A percentile compares a stretch with the other conserved stretches of the same genome.
Evolutionary conservation across 2,329 filamentous ascomycete genomes (phyloP).

Genomic region (Neonectria neomacrospora): DNA sequence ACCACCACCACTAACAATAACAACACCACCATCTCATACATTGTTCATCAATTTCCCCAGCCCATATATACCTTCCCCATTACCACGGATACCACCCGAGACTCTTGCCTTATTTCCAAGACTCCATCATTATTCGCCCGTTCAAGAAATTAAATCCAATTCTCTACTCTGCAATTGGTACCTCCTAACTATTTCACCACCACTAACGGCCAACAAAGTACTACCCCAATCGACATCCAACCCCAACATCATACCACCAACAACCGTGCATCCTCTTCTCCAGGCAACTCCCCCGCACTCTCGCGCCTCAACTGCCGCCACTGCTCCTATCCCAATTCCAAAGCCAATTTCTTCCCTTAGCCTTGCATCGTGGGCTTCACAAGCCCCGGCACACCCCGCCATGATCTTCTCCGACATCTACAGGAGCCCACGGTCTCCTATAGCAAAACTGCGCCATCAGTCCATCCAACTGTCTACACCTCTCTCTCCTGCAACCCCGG

Average conservation of each 20-base stretch:
- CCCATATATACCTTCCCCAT: slow-evolving; percentile 5
- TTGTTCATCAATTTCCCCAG: slow-evolving; percentile 25
- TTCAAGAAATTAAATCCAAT: neutral
- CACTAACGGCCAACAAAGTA: slow-evolving; percentile 24
- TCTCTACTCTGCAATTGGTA: neutral
- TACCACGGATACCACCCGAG: neutral
- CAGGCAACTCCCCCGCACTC: slow-evolving; percentile 40
- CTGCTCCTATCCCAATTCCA: slow-evolving; percentile 32
- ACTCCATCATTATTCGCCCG: neutral
- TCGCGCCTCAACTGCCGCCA: slow-evolving; percentile 35
- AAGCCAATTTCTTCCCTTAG: slow-evolving; percentile 23
- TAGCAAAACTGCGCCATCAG: slow-evolving; percentile 61
- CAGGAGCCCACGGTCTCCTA: slow-evolving; percentile 64
- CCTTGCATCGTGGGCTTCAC: slow-evolving; percentile 32
- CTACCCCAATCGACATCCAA: slow-evolving; percentile 24
- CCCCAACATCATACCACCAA: slow-evolving; percentile 38
- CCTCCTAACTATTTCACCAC: neutral
- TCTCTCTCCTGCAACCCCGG: slow-evolving; percentile 45
- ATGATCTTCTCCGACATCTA: slow-evolving; percentile 72
- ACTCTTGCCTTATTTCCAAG: neutral
- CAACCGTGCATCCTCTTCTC: slow-evolving; percentile 38
- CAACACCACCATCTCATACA: slow-evolving; percentile 26
- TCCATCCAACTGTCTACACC: slow-evolving; percentile 45
- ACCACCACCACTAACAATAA: slow-evolving; percentile 22
- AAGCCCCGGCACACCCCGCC: slow-evolving; percentile 33